phyloP scores from a whole-genome alignment of 805 yeast species.

The Wickerhamiella cacticola region DNA sequence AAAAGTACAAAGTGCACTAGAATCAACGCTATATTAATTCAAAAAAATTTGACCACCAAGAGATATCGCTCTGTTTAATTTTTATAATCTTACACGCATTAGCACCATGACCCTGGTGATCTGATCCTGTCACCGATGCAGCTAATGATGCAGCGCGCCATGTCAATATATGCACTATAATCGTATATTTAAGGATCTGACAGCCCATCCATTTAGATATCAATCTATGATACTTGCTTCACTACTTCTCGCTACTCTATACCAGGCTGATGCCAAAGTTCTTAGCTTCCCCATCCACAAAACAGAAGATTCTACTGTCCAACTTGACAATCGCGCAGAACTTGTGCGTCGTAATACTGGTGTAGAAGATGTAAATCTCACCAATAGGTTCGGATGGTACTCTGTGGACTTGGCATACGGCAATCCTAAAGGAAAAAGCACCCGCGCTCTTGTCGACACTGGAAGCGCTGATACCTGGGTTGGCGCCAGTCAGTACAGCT shows the following conservation, averaged over 20 bases:
- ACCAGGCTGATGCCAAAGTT: background rate
- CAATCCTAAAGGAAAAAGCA: background rate
- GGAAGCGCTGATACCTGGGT: background rate
- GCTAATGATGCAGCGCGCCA: background rate
- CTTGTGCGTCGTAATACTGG: background rate
- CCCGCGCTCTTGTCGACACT: background rate
- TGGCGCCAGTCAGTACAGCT: background rate
- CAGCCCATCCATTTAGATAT: background rate
- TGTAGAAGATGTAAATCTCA: background rate
- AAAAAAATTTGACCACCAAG: too few species aligned
- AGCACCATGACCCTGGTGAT: too few species aligned
- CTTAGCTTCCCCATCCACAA: background rate
- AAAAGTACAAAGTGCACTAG: too few species aligned
- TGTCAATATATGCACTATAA: background rate
- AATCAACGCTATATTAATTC: too few species aligned
- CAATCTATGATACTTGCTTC: background rate
- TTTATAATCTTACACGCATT: too few species aligned
- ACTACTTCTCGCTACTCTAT: background rate
- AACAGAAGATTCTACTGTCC: background rate
- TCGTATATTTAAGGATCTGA: too few species aligned
- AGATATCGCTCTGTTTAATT: too few species aligned
- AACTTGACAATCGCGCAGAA: background rate
- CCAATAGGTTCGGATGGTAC: background rate
- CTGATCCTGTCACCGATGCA: background rate
- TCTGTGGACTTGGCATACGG: background rate